A percentile compares a stretch with the other conserved stretches of the same genome.
Evolutionary conservation across 208 protist genomes (phyloP).

Genomic region (Leptomonas pyrrhocoris): DNA sequence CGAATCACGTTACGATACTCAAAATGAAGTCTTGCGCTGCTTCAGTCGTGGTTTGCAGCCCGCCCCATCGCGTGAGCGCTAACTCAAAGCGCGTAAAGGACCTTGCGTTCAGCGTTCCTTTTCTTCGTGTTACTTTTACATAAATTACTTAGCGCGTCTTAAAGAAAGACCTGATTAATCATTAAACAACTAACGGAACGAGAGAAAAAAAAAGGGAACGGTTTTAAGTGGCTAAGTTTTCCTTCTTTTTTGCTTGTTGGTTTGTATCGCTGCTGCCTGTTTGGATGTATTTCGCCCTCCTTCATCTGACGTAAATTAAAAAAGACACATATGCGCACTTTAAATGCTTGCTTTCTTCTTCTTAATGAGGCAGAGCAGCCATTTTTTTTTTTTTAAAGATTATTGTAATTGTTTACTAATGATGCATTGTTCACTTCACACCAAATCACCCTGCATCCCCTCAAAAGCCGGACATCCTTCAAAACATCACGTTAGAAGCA

Average conservation of each 20-base stretch:
- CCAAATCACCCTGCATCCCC: background rate
- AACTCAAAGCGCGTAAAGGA: background rate
- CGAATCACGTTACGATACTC: too few relatives aligned
- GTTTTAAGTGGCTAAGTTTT: conserved; percentile 25
- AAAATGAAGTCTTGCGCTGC: too few relatives aligned
- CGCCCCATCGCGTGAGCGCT: background rate
- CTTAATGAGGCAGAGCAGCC: background rate
- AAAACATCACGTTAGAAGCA: background rate
- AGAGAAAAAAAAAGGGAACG: conserved; percentile 11
- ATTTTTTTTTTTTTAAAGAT: background rate
- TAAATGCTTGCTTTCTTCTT: background rate
- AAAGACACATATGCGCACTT: background rate
- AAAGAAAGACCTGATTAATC: background rate
- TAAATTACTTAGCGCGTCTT: background rate
- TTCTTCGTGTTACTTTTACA: background rate
- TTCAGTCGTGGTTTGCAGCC: too few relatives aligned
- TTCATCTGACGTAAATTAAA: background rate
- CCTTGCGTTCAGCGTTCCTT: background rate
- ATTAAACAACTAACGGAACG: background rate
- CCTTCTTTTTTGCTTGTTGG: conserved; percentile 1
- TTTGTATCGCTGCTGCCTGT: conserved; percentile 1
- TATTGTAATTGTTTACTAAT: background rate
- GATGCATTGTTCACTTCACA: background rate
- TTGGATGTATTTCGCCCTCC: background rate
- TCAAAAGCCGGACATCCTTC: background rate